Evolutionary conservation across 352 stramenopile species (phyloP), one percentile per base, ranked within the genome.

Genomic region (Phytophthora melonis): DNA sequence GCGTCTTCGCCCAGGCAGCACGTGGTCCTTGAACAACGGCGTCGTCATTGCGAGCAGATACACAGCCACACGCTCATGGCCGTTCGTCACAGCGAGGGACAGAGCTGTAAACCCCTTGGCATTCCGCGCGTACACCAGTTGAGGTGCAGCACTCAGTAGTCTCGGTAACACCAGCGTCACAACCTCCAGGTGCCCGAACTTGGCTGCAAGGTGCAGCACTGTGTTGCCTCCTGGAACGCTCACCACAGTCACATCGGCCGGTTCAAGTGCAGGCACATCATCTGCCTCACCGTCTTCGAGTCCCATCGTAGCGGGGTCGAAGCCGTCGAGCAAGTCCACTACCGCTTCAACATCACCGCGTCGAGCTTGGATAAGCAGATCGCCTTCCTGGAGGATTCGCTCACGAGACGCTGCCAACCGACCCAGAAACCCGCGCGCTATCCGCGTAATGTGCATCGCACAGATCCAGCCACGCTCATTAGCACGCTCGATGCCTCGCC

Each of bases 241-340:
- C 14, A 74, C 19, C 2, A 68, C 50, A 4, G 73, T 83, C 13
- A 92, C 66, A 16, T 92, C 84, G 0, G 80, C 78, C 1, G 63
- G 66, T 19, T 74, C 66, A 25, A 72, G 18, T 5, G 18, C 50
- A 14, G 41, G 59, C 10, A 75, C 13, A 32, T 70, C 70, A 6
- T 72, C 58, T 8, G 3, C 30, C 5, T 65, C 55, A 6, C 16
- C 23, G 11, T 54, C 55, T 5, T 65, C 69, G 13, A 50, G 34
- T 41, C 78, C 81, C 70, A 70, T 43, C 18, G 21, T 13, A 27
- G 56, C 47, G 1, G 67, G 66, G 60, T 75, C 67, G 57, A 83
- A 89, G 8, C 87, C 87, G 45, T 92, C 87, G 16, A 93, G 63
- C 19, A 93, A 58, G 56, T 93, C 87, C 3, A 91, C 79, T 0